These are phyloP conservation scores for Capronia epimyces DNA, from an alignment of 2,329 filamentous ascomycete genomes.

Conservation along the genomic window DNA sequence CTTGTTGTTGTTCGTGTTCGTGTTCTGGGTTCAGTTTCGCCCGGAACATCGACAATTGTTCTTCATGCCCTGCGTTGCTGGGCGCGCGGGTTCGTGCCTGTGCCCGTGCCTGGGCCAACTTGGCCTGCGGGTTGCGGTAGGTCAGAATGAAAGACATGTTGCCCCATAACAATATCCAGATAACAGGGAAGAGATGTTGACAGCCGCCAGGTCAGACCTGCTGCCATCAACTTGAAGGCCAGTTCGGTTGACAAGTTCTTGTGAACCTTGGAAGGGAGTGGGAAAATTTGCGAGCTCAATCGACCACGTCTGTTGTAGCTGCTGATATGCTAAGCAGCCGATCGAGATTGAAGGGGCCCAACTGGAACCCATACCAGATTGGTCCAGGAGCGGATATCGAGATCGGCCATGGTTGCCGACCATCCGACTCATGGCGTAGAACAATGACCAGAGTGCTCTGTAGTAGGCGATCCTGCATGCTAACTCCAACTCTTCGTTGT, in stretches of 20 bases:
- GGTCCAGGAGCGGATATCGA: background rate
- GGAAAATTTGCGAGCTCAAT: background rate
- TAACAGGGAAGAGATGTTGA: too few species aligned
- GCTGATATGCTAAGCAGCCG: background rate
- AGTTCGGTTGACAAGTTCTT: too few species aligned
- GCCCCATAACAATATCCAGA: background rate
- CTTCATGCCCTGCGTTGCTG: conserved; percentile 10
- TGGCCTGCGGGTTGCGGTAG: conserved; percentile 25
- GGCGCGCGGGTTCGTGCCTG: too few species aligned
- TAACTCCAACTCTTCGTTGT: background rate
- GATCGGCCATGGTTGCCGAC: background rate
- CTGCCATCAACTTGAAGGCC: background rate
- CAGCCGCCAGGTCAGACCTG: background rate
- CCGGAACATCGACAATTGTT: conserved; percentile 10
- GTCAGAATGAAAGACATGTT: conserved; percentile 24
- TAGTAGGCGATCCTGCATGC: background rate
- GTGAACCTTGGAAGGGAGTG: background rate
- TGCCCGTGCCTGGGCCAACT: conserved; percentile 21
- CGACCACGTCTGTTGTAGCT: background rate
- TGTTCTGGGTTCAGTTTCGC: too few species aligned
- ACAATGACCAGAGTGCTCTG: too few species aligned
- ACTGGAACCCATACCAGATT: background rate
- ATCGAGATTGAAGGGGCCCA: background rate
- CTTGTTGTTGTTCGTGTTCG: too few species aligned
- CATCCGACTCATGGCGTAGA: background rate